phyloP scores from a whole-genome alignment of 345 rosid genomes.

The Lepidium africanum region DNA sequence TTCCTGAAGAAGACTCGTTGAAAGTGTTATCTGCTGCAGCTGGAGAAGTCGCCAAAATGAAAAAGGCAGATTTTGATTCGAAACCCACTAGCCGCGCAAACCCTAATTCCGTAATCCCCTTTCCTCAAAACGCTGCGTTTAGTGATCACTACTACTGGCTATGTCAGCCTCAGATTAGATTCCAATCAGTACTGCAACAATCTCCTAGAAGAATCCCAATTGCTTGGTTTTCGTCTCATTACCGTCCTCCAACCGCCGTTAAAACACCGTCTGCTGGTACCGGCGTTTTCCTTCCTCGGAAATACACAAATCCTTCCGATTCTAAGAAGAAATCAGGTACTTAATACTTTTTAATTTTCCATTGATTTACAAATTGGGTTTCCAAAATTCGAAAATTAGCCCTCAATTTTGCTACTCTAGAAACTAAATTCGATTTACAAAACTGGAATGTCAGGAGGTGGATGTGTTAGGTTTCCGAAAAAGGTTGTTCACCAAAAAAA shows the following conservation, averaged over 20 bases:
- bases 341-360: neutral
- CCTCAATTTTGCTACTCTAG: neutral
- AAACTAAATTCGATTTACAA: neutral
- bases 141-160: neutral
- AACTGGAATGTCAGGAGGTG: constrained; percentile 2
- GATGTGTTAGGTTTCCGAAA: constrained; percentile 36
- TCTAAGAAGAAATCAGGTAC: constrained; percentile 58
- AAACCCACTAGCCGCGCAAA: neutral
- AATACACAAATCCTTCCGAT: constrained; percentile 34
- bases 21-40: constrained; percentile 70
- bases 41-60: constrained; percentile 60
- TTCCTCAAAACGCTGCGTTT: constrained; percentile 16
- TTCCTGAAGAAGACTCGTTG: constrained; percentile 34
- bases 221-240: constrained; percentile 9
- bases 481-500: constrained; percentile 53
- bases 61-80: constrained; percentile 23
- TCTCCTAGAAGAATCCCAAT: neutral
- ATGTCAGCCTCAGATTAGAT: neutral
- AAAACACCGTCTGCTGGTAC: constrained; percentile 56
- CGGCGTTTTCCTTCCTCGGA: constrained; percentile 84
- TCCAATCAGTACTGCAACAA: neutral
- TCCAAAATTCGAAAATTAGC: neutral
- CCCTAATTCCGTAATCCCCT: neutral
- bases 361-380: neutral
- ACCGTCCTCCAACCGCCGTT: constrained; percentile 28